Evolutionary conservation across 75 land plant species (phyloP).

Genomic region (Pinus taeda): DNA sequence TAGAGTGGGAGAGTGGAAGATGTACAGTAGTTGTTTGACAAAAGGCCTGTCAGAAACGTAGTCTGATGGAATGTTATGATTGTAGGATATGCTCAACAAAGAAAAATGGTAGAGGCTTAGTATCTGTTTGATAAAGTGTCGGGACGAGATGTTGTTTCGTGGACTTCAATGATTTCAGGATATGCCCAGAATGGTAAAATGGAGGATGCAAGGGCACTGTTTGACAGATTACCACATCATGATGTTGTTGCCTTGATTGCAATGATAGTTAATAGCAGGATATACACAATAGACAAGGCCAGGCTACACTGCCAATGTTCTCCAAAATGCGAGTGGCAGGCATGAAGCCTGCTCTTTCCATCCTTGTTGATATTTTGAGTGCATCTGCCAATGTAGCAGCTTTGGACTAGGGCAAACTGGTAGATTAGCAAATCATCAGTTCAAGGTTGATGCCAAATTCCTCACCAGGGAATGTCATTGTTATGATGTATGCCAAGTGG

Average conservation of each 20-base stretch:
- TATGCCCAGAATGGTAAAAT: no score
- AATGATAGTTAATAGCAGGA: no score
- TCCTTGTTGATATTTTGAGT: constrained; percentile 47
- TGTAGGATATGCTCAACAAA: constrained; percentile 29
- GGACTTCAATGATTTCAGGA: no score
- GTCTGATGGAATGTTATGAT: constrained; percentile 63
- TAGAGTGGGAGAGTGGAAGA: constrained; percentile 48
- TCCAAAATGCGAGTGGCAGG: constrained; percentile 27
- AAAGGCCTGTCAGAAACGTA: constrained; percentile 21
- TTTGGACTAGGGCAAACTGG: constrained; percentile 41
- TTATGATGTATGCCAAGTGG: constrained; percentile 82
- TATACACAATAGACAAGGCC: background rate
- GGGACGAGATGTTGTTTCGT: no score
- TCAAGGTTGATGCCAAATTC: constrained; percentile 32
- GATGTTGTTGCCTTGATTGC: no score
- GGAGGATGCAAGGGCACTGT: no score
- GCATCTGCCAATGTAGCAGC: constrained; percentile 47
- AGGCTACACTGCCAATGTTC: constrained; percentile 33
- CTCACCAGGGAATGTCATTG: constrained; percentile 46
- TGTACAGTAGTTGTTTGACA: constrained; percentile 24
- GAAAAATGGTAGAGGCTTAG: no score
- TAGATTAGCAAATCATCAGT: constrained; percentile 47
- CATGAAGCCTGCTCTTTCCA: constrained; percentile 35
- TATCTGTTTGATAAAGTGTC: no score
- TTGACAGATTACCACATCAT: no score